phyloP scores from a whole-genome alignment of 2,329 filamentous ascomycete genomes.

The Cladorrhinum sp. region DNA sequence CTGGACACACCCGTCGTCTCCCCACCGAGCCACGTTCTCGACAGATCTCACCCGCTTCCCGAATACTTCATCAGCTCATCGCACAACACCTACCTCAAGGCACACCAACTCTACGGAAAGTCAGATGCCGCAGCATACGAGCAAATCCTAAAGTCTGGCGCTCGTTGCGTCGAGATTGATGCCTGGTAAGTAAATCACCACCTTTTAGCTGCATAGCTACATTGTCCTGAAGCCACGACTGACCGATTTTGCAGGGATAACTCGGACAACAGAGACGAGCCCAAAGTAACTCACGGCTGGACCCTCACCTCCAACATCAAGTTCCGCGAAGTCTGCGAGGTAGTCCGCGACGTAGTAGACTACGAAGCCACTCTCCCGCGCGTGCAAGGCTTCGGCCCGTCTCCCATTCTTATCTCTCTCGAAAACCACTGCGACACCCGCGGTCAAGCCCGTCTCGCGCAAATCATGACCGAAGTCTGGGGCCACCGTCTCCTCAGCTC shows the following conservation, averaged over 20 bases:
- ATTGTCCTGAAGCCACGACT: too few relatives aligned
- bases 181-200: slow-evolving; percentile 57
- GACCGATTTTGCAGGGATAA: slow-evolving; percentile 52
- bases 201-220: too few relatives aligned
- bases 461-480: slow-evolving; percentile 64
- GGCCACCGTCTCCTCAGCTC: slow-evolving; percentile 58
- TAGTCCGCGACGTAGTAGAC: slow-evolving; percentile 60
- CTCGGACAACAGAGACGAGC: slow-evolving; percentile 56
- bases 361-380: slow-evolving; percentile 46
- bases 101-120: slow-evolving; percentile 64
- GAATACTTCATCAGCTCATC: slow-evolving; percentile 72
- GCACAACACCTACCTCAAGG: slow-evolving; percentile 70
- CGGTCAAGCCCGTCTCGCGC: slow-evolving; percentile 58
- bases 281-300: slow-evolving; percentile 68
- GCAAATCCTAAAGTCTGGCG: slow-evolving; percentile 58
- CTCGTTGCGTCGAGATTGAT: slow-evolving; percentile 70
- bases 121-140: slow-evolving; percentile 63
- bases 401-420: slow-evolving; percentile 62
- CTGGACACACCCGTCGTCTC: slow-evolving; percentile 46
- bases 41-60: slow-evolving; percentile 50
- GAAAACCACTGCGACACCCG: slow-evolving; percentile 63
- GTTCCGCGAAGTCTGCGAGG: slow-evolving; percentile 64
- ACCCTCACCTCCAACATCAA: slow-evolving; percentile 64
- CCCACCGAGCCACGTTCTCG: slow-evolving; percentile 15
- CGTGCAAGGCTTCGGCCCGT: slow-evolving; percentile 39